Evolutionary conservation across 2,329 filamentous ascomycete genomes (phyloP), one percentile per base, ranked within the genome.

Genomic region (Botrytis pseudocinerea): DNA sequence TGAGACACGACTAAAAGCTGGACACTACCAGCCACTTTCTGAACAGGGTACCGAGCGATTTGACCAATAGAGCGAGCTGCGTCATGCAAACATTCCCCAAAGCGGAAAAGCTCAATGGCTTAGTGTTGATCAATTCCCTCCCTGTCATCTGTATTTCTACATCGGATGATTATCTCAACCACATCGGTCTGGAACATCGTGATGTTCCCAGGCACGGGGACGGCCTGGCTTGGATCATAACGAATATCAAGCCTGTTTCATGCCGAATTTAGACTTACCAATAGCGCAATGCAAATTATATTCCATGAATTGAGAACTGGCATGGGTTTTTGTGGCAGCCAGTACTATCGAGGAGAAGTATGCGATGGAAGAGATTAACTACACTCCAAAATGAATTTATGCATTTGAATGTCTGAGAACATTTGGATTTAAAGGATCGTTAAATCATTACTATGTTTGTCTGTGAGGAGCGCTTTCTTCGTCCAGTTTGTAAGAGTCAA

Each of bases 1-100:
- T 69, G 65, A 69, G 65, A 69, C 48, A 69, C n/a, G n/a, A 57
- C 18, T n/a, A 42, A 32, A 54, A 32, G 35, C 25, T 68, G 35
- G 35, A 42, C 14, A 42, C 9, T 57, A 32, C 38, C 18, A 57
- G n/a, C 48, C 48, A 40, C 38, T 20, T 69, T 44, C 25, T 32
- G 51, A 69, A 20, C 48, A 57, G 48, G 65, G 35, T 42, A 12
- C 14, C 6, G 32, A 40, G 38, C 18, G 14, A 16, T 28, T 28
- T 9, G 9, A 28, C 46, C 64, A 68, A 68, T 68, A 28, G 25
- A 38, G 10, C 25, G 20, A 54, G 65, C 28, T 57, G 35, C 28
- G 25, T 42, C n/a, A 57, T 42, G 48, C 65, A 68, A 35, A 57
- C n/a, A 68, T 42, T 16, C 1, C 28, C 42, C n/a, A 32, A 28